phyloP scores from a whole-genome alignment of 768 basidiomycete species.

The Hypholoma sublateritium region DNA sequence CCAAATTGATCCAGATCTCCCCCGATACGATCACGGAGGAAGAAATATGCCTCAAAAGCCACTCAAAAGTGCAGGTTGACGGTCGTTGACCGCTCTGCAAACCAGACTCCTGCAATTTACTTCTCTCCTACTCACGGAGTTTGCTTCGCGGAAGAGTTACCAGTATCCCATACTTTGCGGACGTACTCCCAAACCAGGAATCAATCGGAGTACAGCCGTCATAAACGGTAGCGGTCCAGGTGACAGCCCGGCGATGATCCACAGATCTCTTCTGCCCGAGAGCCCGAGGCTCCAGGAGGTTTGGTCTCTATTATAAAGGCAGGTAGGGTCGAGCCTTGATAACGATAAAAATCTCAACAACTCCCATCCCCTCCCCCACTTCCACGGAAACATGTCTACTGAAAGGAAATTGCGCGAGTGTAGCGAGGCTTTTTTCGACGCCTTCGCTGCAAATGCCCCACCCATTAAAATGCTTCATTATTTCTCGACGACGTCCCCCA shows the following conservation, averaged over 20 bases:
- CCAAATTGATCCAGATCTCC: too few species aligned
- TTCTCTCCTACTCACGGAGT: too few species aligned
- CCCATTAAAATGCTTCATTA: conserved; percentile 33
- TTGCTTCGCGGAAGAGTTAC: too few species aligned
- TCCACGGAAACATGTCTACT: conserved; percentile 11
- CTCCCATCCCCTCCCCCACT: conserved; percentile 1
- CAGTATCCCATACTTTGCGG: too few species aligned
- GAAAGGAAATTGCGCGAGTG: conserved; percentile 31
- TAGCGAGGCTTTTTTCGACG: conserved; percentile 36
- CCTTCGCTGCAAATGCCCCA: conserved; percentile 32
- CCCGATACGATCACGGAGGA: too few species aligned
- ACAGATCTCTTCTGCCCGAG: conserved; percentile 37
- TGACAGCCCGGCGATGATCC: conserved; percentile 24
- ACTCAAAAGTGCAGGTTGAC: too few species aligned
- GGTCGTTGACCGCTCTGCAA: too few species aligned
- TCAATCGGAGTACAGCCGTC: neutral
- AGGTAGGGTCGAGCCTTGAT: conserved; percentile 8
- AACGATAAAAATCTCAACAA: conserved; percentile 2
- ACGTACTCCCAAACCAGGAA: neutral
- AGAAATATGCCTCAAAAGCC: too few species aligned
- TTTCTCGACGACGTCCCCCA: conserved; percentile 39
- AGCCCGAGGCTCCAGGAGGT: conserved; percentile 18
- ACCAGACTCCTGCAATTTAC: too few species aligned
- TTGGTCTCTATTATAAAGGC: conserved; percentile 19
- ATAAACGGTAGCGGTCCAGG: conserved; percentile 2